Evolutionary conservation across 2,329 filamentous ascomycete genomes (phyloP).

Genomic region (Tolypocladium guangdongense): DNA sequence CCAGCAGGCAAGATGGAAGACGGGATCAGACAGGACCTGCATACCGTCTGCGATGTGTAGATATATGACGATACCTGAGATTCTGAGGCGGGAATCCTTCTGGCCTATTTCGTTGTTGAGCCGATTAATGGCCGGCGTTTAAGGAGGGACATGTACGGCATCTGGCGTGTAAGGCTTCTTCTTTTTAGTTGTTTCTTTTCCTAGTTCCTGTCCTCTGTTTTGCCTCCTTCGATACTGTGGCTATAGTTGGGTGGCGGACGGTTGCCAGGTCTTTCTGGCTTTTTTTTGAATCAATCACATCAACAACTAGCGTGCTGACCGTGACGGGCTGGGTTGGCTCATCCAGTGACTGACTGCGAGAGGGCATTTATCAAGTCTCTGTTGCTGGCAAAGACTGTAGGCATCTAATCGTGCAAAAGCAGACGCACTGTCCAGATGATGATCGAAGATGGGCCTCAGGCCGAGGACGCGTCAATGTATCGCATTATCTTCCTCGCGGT

Average conservation of each 20-base stretch:
- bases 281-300: not conserved
- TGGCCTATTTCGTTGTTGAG: slow-evolving; percentile 16
- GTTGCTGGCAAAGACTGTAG: too few relatives aligned
- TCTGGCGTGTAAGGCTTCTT: slow-evolving; percentile 21
- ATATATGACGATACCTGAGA: slow-evolving; percentile 20
- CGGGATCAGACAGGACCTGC: slow-evolving; percentile 2
- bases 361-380: too few relatives aligned
- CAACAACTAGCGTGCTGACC: not conserved
- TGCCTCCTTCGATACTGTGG: slow-evolving; percentile 1
- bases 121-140: slow-evolving; percentile 19
- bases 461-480: not conserved
- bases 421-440: too few relatives aligned
- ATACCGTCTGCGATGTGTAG: slow-evolving; percentile 9
- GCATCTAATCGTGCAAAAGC: too few relatives aligned
- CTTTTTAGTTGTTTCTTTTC: slow-evolving; percentile 3
- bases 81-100: slow-evolving; percentile 9
- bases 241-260: not conserved
- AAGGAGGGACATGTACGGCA: slow-evolving; percentile 16
- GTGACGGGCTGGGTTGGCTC: not conserved
- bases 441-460: too few relatives aligned
- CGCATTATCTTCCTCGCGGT: not conserved
- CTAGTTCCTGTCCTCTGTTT: not conserved
- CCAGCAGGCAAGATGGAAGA: slow-evolving; percentile 1
- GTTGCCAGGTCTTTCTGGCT: not conserved
- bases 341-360: not conserved